Conservation (phyloP, 1,139 yeast species). For the Hyphopichia buzzinii region DNA sequence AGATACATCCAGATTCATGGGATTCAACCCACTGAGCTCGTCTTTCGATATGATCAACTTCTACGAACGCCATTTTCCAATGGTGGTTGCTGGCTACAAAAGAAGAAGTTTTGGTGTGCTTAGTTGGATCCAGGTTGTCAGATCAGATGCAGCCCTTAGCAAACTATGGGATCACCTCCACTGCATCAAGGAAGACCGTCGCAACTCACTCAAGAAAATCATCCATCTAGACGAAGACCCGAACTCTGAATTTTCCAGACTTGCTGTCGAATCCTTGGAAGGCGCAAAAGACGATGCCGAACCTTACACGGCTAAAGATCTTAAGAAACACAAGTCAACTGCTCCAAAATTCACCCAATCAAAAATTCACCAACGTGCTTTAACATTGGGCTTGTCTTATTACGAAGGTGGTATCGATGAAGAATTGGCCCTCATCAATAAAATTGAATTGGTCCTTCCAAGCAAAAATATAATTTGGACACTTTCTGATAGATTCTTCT, state of each 20-base stretch:
- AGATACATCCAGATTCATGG: background rate
- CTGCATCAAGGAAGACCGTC: conserved; percentile 8
- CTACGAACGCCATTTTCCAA: conserved; percentile 28
- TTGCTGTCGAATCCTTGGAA: background rate
- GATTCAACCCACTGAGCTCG: conserved; percentile 14
- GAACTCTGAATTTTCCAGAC: background rate
- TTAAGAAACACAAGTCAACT: background rate
- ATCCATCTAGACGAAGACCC: background rate
- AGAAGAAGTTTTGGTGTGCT: conserved; percentile 4
- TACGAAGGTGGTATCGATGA: conserved; percentile 33
- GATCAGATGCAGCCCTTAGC: conserved; percentile 7
- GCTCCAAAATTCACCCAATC: background rate
- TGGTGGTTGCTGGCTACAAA: conserved; percentile 6
- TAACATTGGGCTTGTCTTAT: conserved; percentile 27
- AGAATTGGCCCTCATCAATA: conserved; percentile 18
- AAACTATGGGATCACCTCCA: conserved; percentile 14
- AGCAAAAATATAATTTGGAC: conserved; percentile 39
- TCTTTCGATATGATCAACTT: conserved; percentile 31
- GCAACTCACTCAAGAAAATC: background rate
- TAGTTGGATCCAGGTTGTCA: conserved; percentile 1
- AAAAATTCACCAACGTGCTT: conserved; percentile 21
- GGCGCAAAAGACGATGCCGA: conserved; percentile 1
- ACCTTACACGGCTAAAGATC: conserved; percentile 1
- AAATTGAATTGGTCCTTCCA: conserved; percentile 40
- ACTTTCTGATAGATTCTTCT: conserved; percentile 42